phyloP scores from a whole-genome alignment of 1,284 basidiomycete genomes.

The Caloboletus firmus region DNA sequence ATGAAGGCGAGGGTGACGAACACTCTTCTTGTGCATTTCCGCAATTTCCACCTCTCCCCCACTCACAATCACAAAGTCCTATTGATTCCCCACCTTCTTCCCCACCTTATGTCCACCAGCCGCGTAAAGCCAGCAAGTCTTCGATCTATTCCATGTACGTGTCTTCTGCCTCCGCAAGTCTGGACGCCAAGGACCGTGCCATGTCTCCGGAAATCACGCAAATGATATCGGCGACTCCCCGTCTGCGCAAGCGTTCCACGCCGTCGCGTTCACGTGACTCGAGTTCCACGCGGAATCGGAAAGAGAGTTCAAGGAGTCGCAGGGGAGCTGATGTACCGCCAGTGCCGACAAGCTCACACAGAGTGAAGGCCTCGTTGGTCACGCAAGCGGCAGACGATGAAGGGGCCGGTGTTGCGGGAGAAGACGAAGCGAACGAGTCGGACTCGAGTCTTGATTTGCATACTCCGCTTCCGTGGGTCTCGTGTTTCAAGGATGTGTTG shows the following conservation, averaged over 20 bases:
- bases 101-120: constrained; percentile 23
- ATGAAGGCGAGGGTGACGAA: constrained; percentile 31
- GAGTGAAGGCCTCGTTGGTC: background rate
- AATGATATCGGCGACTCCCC: constrained; percentile 33
- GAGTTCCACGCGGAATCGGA: constrained; percentile 14
- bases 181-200: constrained; percentile 15
- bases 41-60: constrained; percentile 27
- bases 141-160: constrained; percentile 13
- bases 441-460: constrained; percentile 76
- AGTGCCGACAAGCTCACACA: constrained; percentile 9
- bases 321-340: constrained; percentile 10
- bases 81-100: background rate
- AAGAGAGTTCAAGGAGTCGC: constrained; percentile 13
- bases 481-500: background rate
- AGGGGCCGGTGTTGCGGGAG: constrained; percentile 4
- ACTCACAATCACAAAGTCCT: constrained; percentile 11
- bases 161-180: constrained; percentile 7
- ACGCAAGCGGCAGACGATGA: background rate
- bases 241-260: constrained; percentile 28
- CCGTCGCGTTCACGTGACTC: constrained; percentile 25
- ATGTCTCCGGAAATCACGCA: constrained; percentile 34
- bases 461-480: constrained; percentile 72
- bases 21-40: constrained; percentile 29
- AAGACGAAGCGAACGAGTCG: constrained; percentile 37
- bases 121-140: constrained; percentile 27